Base-by-base conservation (phyloP, 225 moss, liverwort and hornwort genomes). In the Pseudoscleropodium purum region DNA sequence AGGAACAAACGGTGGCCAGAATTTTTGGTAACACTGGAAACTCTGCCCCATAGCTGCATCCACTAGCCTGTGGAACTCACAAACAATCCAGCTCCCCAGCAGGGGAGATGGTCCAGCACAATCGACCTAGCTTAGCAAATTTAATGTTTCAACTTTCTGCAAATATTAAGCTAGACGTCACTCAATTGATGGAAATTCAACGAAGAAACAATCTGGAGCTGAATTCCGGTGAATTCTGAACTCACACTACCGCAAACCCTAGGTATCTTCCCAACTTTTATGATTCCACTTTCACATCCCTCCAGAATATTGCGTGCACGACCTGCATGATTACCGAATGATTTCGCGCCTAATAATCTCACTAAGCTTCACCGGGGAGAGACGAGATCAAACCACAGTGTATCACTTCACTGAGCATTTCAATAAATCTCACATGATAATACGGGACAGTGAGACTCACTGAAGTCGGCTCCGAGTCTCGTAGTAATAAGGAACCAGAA, bases 21-120 rank as follows among this genome's bases (percentile, higher is more conserved):
- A 37, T 47, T 78, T 81, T 81, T 34, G 89, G 34, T 65, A 23
- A 56, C 54, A 36, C 25, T 12, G 56, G 73, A 56, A 43, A 63
- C 29, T 63, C 86, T 74, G 75, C 39, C 75, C 90, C 90, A 86
- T 90, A 81, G 86, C 74, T 82, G 73, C 75, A 82, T 90, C 86
- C 86, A 45, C 90, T 64, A 23, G 47, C 61, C 73, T 56, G 59
- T 6, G 37, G 85, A 49, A 76, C 64, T 45, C 65, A 20, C 65
- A 83, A 84, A 39, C 39, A 41, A 75, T 76, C 76, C 76, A 66
- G 66, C 66, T 76, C 45, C 43, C 34, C 36, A 54, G 66, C 66
- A 67, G 31, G 65, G 39, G n/a, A 75, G 33, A 60, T 79, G 33
- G 49, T 85, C 60, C 69, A 49, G 85, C 39, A 62, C 81, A 81